Percentiles rank a stretch among this genome's conserved stretches.
phyloP scores from a whole-genome alignment of 306 rosid species.

The Medicago truncatula region MtrunA17r5.0-ANR NC_053045.1:2864501-2865000 shows the following conservation, averaged over 20 bases:
- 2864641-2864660: too few relatives aligned
- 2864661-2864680: too few relatives aligned
- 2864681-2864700: too few relatives aligned
- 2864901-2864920: conserved; percentile 66
- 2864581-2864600: conserved; percentile 48
- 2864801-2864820: conserved; percentile 94
- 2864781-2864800: conserved; percentile 30
- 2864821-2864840: conserved; percentile 96
- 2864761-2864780: too few relatives aligned
- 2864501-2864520: conserved; percentile 44
- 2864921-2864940: conserved; percentile 54
- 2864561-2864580: conserved; percentile 41
- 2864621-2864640: too few relatives aligned
- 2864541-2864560: conserved; percentile 48
- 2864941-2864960: conserved; percentile 23
- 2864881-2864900: conserved; percentile 78
- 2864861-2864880: conserved; percentile 92
- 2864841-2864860: conserved; percentile 93
- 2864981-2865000: neutral
- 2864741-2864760: too few relatives aligned
- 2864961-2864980: neutral
- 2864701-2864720: too few relatives aligned
- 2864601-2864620: conserved; percentile 50
- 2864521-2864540: conserved; percentile 48
- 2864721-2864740: too few relatives aligned